Base-by-base conservation (phyloP, 1,139 yeast species). In the Scheffersomyces insectosa region DNA sequence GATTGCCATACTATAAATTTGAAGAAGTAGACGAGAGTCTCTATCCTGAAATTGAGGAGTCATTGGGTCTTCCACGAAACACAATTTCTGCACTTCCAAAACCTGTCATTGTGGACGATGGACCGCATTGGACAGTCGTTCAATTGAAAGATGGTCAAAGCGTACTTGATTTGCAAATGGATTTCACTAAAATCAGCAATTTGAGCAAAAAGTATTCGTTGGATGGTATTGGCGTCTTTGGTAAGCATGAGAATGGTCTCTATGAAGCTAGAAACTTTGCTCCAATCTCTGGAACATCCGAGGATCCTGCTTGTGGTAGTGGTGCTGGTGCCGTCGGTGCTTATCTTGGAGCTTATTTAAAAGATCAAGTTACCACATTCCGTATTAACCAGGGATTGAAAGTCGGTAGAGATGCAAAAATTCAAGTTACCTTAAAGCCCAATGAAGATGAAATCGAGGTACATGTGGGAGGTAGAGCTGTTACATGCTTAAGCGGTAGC, bases 261-360 rank as follows among this genome's bases (percentile, higher is more conserved):
- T 46, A 47, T 31, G 73, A 67, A 49, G 51, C 61, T 43, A 65
- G 82, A 48, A 72, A 75, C 10, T 71, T 76, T 51, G 72, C 72
- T 3, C 73, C 76, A 1, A 42, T 35, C 2, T 49, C 47, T 3
- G 70, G 68, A 9, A 64, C 67, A 1, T 37, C 51, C 16, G 82
- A 77, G 47, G 82, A 77, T 52, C 80, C 81, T 2, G 82, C 75
- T 3, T 77, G 82, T 56, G 82, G 82, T 3, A 66, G 75, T 48
- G 82, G 81, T 10, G 65, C 74, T 10, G 77, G 66, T 42, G 61
- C 76, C 45, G 46, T 66, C 49, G 65, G 67, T 33, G 59, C 59
- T 37, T 62, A 27, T 30, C 29, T 43, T 11, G 38, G 35, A 11
- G 27, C 30, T 12, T 14, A 11, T 12, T 12, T 15, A 12, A 14